These are phyloP conservation scores for Dioszegia crocea DNA, from an alignment of 768 basidiomycete species.

Conservation along the genomic window DNA sequence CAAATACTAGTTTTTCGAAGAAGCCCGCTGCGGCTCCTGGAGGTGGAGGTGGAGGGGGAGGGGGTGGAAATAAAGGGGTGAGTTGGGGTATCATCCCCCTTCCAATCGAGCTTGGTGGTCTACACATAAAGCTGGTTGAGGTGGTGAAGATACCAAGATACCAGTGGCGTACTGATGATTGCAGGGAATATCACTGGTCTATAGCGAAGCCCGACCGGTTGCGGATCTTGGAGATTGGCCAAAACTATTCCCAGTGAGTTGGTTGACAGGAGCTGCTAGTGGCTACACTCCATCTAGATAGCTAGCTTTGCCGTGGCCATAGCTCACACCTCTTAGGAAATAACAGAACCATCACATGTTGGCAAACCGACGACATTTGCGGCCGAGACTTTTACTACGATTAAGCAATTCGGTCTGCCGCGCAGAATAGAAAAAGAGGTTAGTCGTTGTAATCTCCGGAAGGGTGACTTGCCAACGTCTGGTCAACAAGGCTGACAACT, in stretches of 20 bases:
- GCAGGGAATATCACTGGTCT: background rate
- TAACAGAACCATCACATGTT: slow-evolving; percentile 6
- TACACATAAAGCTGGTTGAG: too few relatives aligned
- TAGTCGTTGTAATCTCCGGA: slow-evolving; percentile 22
- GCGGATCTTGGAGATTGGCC: slow-evolving; percentile 16
- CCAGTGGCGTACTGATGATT: too few relatives aligned
- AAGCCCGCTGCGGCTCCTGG: slow-evolving; percentile 11
- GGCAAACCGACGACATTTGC: slow-evolving; percentile 35
- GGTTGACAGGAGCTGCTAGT: too few relatives aligned
- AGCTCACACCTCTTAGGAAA: slow-evolving; percentile 2
- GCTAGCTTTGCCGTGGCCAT: background rate
- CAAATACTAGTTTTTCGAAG: slow-evolving; percentile 10
- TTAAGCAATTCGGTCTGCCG: slow-evolving; percentile 69
- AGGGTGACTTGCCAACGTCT: background rate
- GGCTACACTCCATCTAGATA: background rate
- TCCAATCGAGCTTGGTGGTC: too few relatives aligned
- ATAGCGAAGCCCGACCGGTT: slow-evolving; percentile 5
- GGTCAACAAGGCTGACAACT: slow-evolving; percentile 46
- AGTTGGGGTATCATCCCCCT: background rate
- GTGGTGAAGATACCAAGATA: too few relatives aligned
- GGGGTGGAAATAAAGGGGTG: background rate
- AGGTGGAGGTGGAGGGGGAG: slow-evolving; percentile 6
- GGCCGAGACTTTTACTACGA: slow-evolving; percentile 26
- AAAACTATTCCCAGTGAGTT: slow-evolving; percentile 15
- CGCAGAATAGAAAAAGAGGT: slow-evolving; percentile 69